Evolutionary conservation across 164 flowering plant species (phyloP), one percentile per base, ranked within the genome.

Genomic region (Cinnamomum chago): DNA sequence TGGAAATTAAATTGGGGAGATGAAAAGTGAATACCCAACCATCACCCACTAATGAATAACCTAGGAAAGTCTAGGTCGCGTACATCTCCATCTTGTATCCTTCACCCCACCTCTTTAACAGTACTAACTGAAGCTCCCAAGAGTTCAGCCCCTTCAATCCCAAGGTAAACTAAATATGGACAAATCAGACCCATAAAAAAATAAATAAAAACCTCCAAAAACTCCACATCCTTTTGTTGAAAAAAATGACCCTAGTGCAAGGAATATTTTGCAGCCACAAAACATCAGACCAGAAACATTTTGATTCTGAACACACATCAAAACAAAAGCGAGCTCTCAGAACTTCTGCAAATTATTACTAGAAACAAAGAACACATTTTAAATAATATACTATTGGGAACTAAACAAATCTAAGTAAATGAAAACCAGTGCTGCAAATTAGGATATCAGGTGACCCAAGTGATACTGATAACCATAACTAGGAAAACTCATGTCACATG

Each of bases 391-490:
- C 68, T 22, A 62, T 12, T 20, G 1, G 33, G 22, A 22, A 24
- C 28, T 15, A 23, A 47, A 51, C 58, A 22, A 20, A 66, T 58
- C 65, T 13, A 71, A 71, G 14, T 68, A 18, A 68, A 15, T 52
- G 64, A 52, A 7, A 71, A 71, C 27, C 13, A 71, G 22, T 17
- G 30, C 14, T 71, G 24, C 47, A 71, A 30, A 14, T 28, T 24
- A 40, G 64, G 18, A n/a, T 18, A 58, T 68, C 64, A 25, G 50
- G 50, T 74, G 2, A 23, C 55, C 70, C 62, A 50, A 50, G 23
- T 20, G 5, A 58, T 66, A 73, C 25, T 58, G 50, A 71, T 28
- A 74, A 68, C 65, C 62, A 60, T 68, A 74, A 74, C 76, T 65
- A 68, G 72, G 71, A 69, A 69, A 68, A 17, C 68, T 62, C 27